Evolutionary conservation across 371 early-diverging fungal species (phyloP), one percentile per base, ranked within the genome.

Genomic region (Mycotypha africana): DNA sequence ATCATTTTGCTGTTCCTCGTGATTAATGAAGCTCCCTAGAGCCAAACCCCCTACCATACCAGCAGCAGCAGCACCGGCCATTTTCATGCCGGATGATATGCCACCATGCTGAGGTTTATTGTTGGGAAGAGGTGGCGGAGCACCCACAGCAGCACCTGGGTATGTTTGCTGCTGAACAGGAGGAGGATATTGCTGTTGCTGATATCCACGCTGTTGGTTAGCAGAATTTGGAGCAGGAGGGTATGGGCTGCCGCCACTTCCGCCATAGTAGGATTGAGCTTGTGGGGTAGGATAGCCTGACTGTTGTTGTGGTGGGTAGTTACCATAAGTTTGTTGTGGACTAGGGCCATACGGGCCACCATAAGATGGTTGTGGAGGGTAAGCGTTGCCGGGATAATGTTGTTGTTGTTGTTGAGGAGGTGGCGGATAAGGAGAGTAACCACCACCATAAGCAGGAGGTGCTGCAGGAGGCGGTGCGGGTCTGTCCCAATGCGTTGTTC

Each of bases 401-500:
- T 47, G 58, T 19, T 46, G 57, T 23, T 38, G 42, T 19, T 47
- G 47, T 26, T 50, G 47, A 41, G 48, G 45, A 14, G 39, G 47
- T 28, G 47, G 47, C 21, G 32, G 28, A 8, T 25, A 33, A 23
- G 49, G 58, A 17, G 52, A 36, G 21, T 28, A 40, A 32, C 38
- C 37, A 0, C 48, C 49, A 19, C 56, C 61, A 24, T 55, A 49
- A 23, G 57, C 28, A 32, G 59, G 61, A 34, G 59, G 61, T 10
- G 51, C 44, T 28, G 28, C 28, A n/a, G n/a, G n/a, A n/a, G n/a
- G n/a, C 6, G 54, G 52, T 12, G 60, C 53, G 37, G 70, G 70
- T 49, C 64, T 82, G 49, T 84, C 86, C 83, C 83, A 82, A 10
- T 76, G 67, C 10, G 82, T 82, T 22, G 51, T 51, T 46, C 68